A percentile compares a stretch with the other conserved stretches of the same genome.
Conservation (phyloP, 208 protist genomes). For the Naegleria fowleri region DNA sequence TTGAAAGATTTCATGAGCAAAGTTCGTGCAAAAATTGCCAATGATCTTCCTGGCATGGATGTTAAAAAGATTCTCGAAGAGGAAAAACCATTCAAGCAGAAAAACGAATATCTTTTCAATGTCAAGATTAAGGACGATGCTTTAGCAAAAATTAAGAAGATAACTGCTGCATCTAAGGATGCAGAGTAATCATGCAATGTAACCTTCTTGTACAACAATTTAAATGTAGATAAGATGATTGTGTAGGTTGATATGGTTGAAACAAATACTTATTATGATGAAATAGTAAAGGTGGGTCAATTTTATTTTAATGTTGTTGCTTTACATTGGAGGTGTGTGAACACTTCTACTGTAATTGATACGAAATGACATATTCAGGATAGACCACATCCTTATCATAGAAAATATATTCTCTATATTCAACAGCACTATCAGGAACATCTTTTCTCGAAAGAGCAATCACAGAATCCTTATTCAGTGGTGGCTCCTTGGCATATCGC, state of each 20-base stretch:
- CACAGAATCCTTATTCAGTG: neutral
- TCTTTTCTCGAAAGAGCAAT: neutral
- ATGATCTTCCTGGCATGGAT: neutral
- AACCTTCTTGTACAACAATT: too few relatives aligned
- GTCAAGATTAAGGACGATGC: neutral
- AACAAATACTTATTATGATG: too few relatives aligned
- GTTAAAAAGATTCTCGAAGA: neutral
- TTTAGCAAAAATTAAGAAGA: neutral
- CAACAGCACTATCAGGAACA: neutral
- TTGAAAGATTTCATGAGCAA: neutral
- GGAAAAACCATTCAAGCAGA: neutral
- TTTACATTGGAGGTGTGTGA: too few relatives aligned
- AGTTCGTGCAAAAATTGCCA: neutral
- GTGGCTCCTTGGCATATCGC: neutral
- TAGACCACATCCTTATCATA: neutral
- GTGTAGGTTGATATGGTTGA: too few relatives aligned
- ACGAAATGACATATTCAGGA: neutral
- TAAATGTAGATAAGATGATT: too few relatives aligned
- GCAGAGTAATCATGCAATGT: too few relatives aligned
- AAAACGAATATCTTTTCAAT: neutral
- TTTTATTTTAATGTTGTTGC: too few relatives aligned
- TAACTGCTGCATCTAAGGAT: too few relatives aligned
- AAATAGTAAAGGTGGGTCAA: too few relatives aligned
- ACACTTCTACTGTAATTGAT: neutral
- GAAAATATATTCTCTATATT: neutral